Percentiles rank a stretch among this genome's conserved stretches.
Conservation (phyloP, 164 flowering plant species). For the Echeveria elegans region DNA sequence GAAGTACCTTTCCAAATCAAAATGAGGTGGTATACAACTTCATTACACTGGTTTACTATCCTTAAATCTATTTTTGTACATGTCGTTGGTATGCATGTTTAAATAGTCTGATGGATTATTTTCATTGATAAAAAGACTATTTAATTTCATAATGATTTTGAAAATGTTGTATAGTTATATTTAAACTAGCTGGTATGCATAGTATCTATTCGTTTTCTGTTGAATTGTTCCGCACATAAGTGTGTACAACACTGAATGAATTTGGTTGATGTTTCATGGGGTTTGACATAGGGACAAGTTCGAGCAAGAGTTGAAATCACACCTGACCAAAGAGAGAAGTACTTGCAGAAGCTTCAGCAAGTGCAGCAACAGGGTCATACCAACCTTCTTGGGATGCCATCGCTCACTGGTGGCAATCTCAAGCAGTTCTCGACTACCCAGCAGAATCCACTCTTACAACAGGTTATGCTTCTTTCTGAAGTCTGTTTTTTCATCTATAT, state of each 20-base stretch:
- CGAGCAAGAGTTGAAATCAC: slow-evolving; percentile 92
- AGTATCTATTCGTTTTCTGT: not conserved
- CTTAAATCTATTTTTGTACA: not conserved
- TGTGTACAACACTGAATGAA: not conserved
- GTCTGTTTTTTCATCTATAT: not conserved
- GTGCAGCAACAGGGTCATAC: slow-evolving; percentile 74
- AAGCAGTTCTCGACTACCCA: slow-evolving; percentile 69
- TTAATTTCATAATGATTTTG: not conserved
- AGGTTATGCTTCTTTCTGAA: slow-evolving; percentile 34
- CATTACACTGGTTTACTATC: not conserved
- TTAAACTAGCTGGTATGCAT: not conserved
- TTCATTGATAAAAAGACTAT: not conserved
- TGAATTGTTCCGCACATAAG: no score
- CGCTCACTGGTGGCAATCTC: slow-evolving; percentile 55
- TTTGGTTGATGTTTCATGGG: not conserved
- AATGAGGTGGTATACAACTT: slow-evolving; percentile 57
- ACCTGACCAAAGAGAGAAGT: slow-evolving; percentile 93
- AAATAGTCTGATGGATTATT: not conserved
- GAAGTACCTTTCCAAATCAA: slow-evolving; percentile 70
- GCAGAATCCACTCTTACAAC: slow-evolving; percentile 71
- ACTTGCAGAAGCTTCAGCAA: slow-evolving; percentile 72
- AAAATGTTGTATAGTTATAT: not conserved
- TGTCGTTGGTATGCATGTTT: not conserved
- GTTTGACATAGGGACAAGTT: slow-evolving; percentile 43
- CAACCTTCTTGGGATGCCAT: slow-evolving; percentile 52